Base-by-base conservation (phyloP, 441 rosid species). In the Biscutella laevigata region DNA sequence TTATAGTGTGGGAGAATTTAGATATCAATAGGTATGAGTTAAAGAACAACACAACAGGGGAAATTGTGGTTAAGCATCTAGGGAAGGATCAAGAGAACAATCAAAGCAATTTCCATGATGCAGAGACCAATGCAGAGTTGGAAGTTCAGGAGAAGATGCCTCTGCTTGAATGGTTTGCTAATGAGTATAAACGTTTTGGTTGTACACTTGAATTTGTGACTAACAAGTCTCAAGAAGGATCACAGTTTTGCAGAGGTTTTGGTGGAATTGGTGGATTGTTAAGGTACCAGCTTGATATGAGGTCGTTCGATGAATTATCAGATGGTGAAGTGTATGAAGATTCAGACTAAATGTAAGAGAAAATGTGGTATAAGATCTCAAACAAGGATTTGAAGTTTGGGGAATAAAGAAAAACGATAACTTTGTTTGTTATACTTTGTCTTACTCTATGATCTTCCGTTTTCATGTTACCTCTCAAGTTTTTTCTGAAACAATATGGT, bases 191-290 rank as follows among this genome's bases (percentile, higher is more conserved):
- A 79, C 64, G 59, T 43, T 88, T 83, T 62, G 95, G 96, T 19
- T 88, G 95, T 71, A 62, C 74, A 0, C 89, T 85, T 4, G 87
- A 88, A 59, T 82, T 88, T 48, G 88, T 88, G 45, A 88, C 95
- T 33, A 84, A 87, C 65, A 82, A 84, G 42, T 88, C 96, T 2
- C 86, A 88, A 57, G 91, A 88, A 61, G 96, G 91, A 7, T 88
- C 96, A 19, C 91, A 82, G 61, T 82, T 88, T 58, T 88, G 86
- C 67, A 66, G 96, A 56, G 96, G 96, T 3, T 88, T 88, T 68
- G 96, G 96, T 2, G 95, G 92, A 40, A 83, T 85, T 46, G 96
- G 96, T 21, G 94, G 96, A 22, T 73, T 88, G 59, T 88, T 88
- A 36, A 77, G 94, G 22, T 88, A 88, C 74, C 88, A 80, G 71